phyloP scores from a whole-genome alignment of 2,329 filamentous ascomycete species.

The Balansia obtecta region DNA sequence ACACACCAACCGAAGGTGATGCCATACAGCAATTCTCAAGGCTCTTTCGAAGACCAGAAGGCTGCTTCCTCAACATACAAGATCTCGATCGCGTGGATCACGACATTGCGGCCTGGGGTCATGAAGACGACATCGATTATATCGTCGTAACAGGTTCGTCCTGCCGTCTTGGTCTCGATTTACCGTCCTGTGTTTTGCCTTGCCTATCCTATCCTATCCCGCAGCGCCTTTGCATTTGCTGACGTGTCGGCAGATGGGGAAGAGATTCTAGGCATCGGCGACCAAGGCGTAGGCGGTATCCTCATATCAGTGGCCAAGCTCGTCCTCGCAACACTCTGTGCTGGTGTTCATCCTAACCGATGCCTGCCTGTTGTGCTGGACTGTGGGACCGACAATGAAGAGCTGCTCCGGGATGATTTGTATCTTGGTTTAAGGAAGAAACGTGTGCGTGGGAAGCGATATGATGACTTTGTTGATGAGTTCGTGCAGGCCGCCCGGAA shows the following conservation, averaged over 20 bases:
- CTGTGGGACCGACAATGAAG: constrained; percentile 72
- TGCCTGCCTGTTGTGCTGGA: constrained; percentile 75
- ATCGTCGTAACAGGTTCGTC: constrained; percentile 66
- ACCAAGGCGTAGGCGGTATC: constrained; percentile 77
- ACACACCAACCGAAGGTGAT: constrained; percentile 81
- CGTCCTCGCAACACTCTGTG: constrained; percentile 70
- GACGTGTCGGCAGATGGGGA: constrained; percentile 33
- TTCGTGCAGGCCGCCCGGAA: constrained; percentile 59
- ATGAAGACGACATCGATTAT: constrained; percentile 66
- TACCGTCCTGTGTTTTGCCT: background rate
- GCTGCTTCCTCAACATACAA: constrained; percentile 67
- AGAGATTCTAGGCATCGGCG: constrained; percentile 77
- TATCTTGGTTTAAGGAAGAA: constrained; percentile 64
- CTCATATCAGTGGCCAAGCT: constrained; percentile 78
- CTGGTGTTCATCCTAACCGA: constrained; percentile 70
- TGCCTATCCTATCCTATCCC: background rate
- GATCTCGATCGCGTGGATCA: constrained; percentile 53
- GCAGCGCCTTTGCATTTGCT: background rate
- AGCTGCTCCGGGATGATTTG: constrained; percentile 60
- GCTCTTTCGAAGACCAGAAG: constrained; percentile 65
- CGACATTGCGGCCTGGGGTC: constrained; percentile 55
- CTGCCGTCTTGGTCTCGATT: background rate
- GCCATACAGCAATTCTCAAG: constrained; percentile 77
- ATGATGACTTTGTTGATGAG: constrained; percentile 63
- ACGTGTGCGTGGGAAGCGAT: constrained; percentile 56